phyloP scores from a whole-genome alignment of 2,329 filamentous ascomycete species.

The Tolypocladium inflatum region DNA sequence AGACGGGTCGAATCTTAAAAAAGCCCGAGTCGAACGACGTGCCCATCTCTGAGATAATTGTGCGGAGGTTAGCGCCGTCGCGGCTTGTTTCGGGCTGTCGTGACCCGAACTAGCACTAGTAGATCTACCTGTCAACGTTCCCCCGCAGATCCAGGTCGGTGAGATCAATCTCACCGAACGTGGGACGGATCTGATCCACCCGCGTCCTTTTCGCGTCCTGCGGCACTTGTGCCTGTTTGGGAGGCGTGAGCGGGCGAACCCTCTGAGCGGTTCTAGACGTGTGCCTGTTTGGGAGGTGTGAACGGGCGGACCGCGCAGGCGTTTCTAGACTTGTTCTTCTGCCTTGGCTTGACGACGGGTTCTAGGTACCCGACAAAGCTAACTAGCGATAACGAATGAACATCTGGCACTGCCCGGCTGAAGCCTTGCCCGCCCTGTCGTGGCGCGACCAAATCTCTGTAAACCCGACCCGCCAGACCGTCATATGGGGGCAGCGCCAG shows the following conservation, averaged over 20 bases:
- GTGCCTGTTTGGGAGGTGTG: too few relatives aligned
- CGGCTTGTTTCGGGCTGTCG: not conserved
- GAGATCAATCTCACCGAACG: not conserved
- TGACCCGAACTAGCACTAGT: not conserved
- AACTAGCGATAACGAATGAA: too few relatives aligned
- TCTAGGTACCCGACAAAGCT: not conserved
- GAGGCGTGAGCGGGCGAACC: not conserved
- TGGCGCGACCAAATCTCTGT: not conserved
- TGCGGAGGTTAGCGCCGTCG: not conserved
- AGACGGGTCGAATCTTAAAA: not conserved
- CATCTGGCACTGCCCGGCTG: too few relatives aligned
- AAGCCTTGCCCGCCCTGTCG: not conserved
- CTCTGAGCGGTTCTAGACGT: too few relatives aligned
- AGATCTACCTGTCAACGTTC: too few relatives aligned
- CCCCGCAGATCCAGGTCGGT: not conserved
- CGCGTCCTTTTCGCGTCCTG: not conserved
- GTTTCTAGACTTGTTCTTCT: not conserved
- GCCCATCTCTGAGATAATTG: not conserved
- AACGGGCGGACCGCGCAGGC: too few relatives aligned
- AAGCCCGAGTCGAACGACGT: not conserved
- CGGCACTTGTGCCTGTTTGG: not conserved
- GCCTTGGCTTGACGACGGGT: not conserved
- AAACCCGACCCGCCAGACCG: not conserved
- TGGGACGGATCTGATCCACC: not conserved
- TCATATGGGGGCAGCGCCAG: not conserved